These are phyloP conservation scores for Fusarium albidum DNA, from an alignment of 2,329 filamentous ascomycete genomes.

Conservation along the genomic window DNA sequence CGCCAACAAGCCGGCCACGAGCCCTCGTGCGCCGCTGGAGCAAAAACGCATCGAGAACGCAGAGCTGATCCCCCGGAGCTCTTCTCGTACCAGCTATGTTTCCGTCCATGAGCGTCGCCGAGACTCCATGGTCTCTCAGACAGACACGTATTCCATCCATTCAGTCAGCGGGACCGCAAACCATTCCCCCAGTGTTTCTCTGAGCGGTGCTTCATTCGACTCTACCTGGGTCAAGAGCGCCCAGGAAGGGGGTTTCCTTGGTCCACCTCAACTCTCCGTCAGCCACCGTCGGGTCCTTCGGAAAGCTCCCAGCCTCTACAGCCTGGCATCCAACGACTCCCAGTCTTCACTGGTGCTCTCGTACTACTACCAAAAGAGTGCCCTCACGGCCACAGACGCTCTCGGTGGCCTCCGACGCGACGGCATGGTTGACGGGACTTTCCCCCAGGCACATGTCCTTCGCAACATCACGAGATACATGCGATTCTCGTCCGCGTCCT, in stretches of 20 bases:
- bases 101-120: conserved; percentile 60
- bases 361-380: conserved; percentile 57
- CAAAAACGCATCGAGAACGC: conserved; percentile 32
- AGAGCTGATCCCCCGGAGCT: conserved; percentile 46
- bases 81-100: conserved; percentile 58
- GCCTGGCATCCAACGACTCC: conserved; percentile 63
- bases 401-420: conserved; percentile 59
- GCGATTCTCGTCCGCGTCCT: conserved; percentile 72
- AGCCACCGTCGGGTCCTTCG: conserved; percentile 38
- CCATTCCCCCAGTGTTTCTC: conserved; percentile 51
- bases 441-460: conserved; percentile 66
- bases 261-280: conserved; percentile 33
- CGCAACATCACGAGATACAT: conserved; percentile 71
- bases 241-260: conserved; percentile 22
- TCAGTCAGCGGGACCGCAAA: conserved; percentile 54
- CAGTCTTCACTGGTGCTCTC: conserved; percentile 62
- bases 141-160: conserved; percentile 63
- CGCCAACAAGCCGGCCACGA: conserved; percentile 8
- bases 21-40: conserved; percentile 8
- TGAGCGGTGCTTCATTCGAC: conserved; percentile 38
- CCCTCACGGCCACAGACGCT: conserved; percentile 57
- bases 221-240: conserved; percentile 30
- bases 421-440: conserved; percentile 65
- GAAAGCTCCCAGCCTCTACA: conserved; percentile 66
- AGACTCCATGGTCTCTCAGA: conserved; percentile 64